Conservation (phyloP, 345 rosid genomes). For the Acer saccharum region DNA sequence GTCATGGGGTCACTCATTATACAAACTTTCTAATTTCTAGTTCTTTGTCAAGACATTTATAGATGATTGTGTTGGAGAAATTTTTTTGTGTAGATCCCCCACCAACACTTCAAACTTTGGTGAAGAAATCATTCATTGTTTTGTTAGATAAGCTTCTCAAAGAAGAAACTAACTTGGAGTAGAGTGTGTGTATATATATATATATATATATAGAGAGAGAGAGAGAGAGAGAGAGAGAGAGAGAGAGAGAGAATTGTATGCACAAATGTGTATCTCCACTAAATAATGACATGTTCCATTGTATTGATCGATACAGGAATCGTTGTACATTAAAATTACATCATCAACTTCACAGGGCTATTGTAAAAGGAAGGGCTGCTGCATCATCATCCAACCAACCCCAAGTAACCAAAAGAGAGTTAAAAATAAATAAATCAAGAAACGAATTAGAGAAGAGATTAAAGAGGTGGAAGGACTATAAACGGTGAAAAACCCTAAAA, state of each 20-base stretch:
- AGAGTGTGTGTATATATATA: too few species aligned
- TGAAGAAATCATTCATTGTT: neutral
- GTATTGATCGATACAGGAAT: conserved; percentile 3
- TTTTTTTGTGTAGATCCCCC: neutral
- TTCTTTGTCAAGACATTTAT: neutral
- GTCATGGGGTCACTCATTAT: conserved; percentile 7
- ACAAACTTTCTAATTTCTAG: neutral
- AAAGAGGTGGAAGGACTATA: conserved; percentile 24
- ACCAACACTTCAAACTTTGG: neutral
- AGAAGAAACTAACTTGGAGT: too few species aligned
- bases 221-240: too few species aligned
- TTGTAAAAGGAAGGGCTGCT: conserved; percentile 19
- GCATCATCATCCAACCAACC: conserved; percentile 16
- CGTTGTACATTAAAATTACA: conserved; percentile 22
- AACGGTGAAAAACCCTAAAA: conserved; percentile 23
- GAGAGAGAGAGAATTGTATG: neutral
- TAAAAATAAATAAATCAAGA: too few species aligned
- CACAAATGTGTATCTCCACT: neutral
- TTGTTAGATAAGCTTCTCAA: neutral
- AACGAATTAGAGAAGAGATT: neutral
- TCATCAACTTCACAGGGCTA: neutral
- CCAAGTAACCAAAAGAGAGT: conserved; percentile 10
- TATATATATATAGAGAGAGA: too few species aligned
- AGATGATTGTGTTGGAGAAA: neutral
- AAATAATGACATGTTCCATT: neutral